phyloP scores from a whole-genome alignment of 2,329 filamentous ascomycete genomes.

The Colletotrichum somersetense region DNA sequence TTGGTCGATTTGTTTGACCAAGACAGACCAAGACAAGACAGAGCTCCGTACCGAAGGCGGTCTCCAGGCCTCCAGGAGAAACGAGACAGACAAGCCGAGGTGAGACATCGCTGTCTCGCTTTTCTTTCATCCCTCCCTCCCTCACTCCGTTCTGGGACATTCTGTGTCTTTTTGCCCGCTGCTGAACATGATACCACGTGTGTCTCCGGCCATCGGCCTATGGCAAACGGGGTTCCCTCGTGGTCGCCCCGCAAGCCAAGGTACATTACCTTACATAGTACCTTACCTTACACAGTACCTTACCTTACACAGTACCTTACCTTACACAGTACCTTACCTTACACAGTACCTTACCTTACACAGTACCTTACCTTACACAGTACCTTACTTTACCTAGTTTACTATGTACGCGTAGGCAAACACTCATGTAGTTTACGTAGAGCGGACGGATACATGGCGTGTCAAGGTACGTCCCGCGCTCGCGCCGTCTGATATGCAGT shows the following conservation, averaged over 20 bases:
- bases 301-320: no score
- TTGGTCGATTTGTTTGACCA: neutral
- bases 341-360: no score
- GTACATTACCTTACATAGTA: neutral
- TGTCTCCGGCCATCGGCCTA: slow-evolving; percentile 6
- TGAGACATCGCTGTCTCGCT: slow-evolving; percentile 17
- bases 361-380: no score
- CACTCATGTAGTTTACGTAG: neutral
- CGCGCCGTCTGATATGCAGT: slow-evolving; percentile 10
- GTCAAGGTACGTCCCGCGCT: slow-evolving; percentile 11
- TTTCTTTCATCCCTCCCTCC: neutral
- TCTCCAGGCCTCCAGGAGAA: neutral
- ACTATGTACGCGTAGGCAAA: no score
- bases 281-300: no score
- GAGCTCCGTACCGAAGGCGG: no score
- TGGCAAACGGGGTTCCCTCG: neutral
- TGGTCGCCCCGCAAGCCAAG: slow-evolving; percentile 18
- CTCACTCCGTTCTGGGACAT: neutral
- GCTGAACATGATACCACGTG: slow-evolving; percentile 27
- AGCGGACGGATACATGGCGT: neutral
- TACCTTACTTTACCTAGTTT: no score
- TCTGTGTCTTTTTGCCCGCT: slow-evolving; percentile 4
- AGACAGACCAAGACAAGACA: neutral
- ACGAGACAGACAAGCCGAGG: neutral
- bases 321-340: no score